Evolutionary conservation across 2,329 filamentous ascomycete genomes (phyloP).

Genomic region (Xylaria sp.): DNA sequence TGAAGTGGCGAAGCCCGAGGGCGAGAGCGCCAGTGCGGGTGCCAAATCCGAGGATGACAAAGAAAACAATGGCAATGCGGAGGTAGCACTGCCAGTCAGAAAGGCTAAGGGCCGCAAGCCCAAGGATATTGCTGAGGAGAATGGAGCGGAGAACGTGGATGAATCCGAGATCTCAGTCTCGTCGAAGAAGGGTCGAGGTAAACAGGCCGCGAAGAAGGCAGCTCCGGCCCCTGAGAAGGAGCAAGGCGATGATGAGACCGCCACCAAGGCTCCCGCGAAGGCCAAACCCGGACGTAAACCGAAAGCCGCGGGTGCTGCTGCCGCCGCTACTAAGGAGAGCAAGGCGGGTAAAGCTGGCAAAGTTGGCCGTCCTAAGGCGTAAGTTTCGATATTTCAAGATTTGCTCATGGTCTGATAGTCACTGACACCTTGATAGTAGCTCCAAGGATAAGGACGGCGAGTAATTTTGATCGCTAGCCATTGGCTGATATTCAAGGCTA

Average conservation of each 20-base stretch:
- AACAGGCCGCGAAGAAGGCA: slow-evolving; percentile 25
- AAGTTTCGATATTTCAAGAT: slow-evolving; percentile 5
- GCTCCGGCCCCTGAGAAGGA: slow-evolving; percentile 18
- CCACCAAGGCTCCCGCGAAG: slow-evolving; percentile 23
- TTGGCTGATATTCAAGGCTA: neutral
- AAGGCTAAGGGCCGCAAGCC: slow-evolving; percentile 25
- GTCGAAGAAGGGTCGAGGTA: slow-evolving; percentile 30
- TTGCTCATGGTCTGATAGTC: neutral
- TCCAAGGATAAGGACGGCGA: slow-evolving; percentile 6
- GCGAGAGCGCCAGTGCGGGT: slow-evolving; percentile 19
- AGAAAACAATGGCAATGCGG: slow-evolving; percentile 14
- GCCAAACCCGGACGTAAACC: slow-evolving; percentile 30
- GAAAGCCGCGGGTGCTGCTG: slow-evolving; percentile 20
- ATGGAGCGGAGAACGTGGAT: slow-evolving; percentile 26
- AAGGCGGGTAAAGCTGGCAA: slow-evolving; percentile 18
- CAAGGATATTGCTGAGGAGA: slow-evolving; percentile 27
- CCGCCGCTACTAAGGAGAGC: slow-evolving; percentile 18
- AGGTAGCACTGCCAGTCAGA: slow-evolving; percentile 18
- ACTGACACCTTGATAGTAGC: slow-evolving; percentile 2
- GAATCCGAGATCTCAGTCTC: slow-evolving; percentile 17
- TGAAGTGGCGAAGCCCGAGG: slow-evolving; percentile 18
- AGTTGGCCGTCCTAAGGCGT: slow-evolving; percentile 14
- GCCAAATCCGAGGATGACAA: slow-evolving; percentile 18
- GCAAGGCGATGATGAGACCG: slow-evolving; percentile 27
- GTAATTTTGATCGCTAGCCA: neutral